A percentile compares a stretch with the other conserved stretches of the same genome.
These are phyloP conservation scores for Leccinum disarticulatum DNA, from an alignment of 768 basidiomycete species.

Conservation along the genomic window DNA sequence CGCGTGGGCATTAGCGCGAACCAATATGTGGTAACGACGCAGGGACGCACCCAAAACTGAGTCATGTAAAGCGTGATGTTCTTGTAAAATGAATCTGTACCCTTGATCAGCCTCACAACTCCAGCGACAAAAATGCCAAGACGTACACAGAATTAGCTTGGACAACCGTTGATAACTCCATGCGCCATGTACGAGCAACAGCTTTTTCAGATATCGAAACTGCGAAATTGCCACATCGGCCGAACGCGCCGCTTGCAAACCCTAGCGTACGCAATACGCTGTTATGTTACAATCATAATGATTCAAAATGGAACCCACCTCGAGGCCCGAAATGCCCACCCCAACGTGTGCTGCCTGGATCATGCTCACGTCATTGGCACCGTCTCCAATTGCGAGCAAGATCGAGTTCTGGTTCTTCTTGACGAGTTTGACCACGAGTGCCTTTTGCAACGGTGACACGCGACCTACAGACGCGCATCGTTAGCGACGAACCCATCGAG, in stretches of 20 bases:
- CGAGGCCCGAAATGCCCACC: conserved; percentile 95
- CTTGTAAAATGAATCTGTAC: conserved; percentile 94
- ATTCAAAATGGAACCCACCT: conserved; percentile 48
- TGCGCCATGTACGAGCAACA: conserved; percentile 94
- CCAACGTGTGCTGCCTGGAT: conserved; percentile 98
- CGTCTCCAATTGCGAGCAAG: conserved; percentile 95
- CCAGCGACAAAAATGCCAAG: background rate
- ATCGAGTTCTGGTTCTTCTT: conserved; percentile 95
- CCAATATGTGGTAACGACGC: too few species aligned
- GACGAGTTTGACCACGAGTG: conserved; percentile 96
- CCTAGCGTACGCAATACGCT: conserved; percentile 42
- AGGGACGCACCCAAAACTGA: conserved; percentile 83
- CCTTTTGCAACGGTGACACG: conserved; percentile 96
- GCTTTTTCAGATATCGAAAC: conserved; percentile 92
- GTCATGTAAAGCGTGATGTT: conserved; percentile 99
- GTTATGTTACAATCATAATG: background rate
- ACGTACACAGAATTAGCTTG: conserved; percentile 92
- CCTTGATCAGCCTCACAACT: conserved; percentile 12
- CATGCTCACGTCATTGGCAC: conserved; percentile 99
- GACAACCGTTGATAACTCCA: conserved; percentile 98
- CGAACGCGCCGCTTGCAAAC: conserved; percentile 96
- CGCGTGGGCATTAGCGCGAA: background rate
- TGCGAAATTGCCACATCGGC: conserved; percentile 98
- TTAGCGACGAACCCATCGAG: background rate
- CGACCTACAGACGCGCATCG: conserved; percentile 49